Conservation (phyloP, 495 filamentous ascomycete genomes). For the Aspergillus funiculosus region DNA sequence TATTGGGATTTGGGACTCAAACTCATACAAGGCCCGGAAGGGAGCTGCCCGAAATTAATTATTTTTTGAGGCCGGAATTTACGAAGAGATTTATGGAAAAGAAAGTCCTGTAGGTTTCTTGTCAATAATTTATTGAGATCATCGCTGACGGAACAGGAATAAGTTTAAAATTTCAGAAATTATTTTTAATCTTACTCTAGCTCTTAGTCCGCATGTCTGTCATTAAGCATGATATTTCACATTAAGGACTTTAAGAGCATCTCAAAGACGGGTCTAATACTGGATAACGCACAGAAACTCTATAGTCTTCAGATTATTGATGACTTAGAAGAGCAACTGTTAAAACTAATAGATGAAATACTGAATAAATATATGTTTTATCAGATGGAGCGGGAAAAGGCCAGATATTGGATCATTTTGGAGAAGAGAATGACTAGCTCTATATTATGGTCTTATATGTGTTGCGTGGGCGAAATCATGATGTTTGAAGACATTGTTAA, state of each 20-base stretch:
- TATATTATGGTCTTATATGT: conserved; percentile 26
- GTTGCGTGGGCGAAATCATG: conserved; percentile 25
- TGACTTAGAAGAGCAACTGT: conserved; percentile 25
- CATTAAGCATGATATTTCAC: conserved; percentile 30
- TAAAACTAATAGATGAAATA: conserved; percentile 27
- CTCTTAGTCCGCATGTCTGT: conserved; percentile 21
- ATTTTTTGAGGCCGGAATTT: conserved; percentile 31
- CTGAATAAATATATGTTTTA: conserved; percentile 22
- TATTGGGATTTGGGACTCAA: conserved; percentile 24
- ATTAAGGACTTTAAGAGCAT: conserved; percentile 26
- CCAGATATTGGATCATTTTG: conserved; percentile 27
- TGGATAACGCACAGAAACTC: conserved; percentile 25
- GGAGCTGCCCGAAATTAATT: conserved; percentile 24
- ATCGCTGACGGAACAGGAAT: conserved; percentile 21
- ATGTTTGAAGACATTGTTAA: conserved; percentile 25
- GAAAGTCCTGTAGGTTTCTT: conserved; percentile 21
- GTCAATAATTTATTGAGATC: neutral
- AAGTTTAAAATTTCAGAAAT: conserved; percentile 27
- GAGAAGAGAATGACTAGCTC: conserved; percentile 24
- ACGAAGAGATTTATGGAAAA: conserved; percentile 29
- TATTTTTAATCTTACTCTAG: conserved; percentile 27
- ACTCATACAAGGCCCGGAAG: conserved; percentile 30
- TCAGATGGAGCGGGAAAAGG: conserved; percentile 3
- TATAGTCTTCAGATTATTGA: conserved; percentile 27
- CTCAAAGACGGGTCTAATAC: conserved; percentile 15